Percentiles rank a stretch among this genome's conserved stretches.
These are phyloP conservation scores for Rauvolfia tetraphylla DNA, from an alignment of 257 asterid genomes.

Conservation along the genomic window DNA sequence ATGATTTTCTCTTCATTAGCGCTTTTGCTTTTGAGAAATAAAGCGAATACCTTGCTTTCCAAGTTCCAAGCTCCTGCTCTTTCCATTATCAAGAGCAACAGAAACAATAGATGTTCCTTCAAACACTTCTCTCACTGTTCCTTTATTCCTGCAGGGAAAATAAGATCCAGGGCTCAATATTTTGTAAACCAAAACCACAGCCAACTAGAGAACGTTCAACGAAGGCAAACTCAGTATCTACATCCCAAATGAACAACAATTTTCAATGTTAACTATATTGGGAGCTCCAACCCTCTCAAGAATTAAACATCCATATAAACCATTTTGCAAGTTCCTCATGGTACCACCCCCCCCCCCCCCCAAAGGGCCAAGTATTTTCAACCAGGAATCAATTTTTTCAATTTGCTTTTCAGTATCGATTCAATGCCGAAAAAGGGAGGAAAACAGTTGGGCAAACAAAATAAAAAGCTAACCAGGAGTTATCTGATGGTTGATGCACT, in stretches of 20 bases:
- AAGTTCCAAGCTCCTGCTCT: conserved; percentile 63
- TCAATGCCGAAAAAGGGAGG: background rate
- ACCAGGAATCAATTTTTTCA: conserved; percentile 17
- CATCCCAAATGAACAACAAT: background rate
- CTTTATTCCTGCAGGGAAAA: conserved; percentile 46
- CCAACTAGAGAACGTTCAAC: background rate
- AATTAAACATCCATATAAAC: background rate
- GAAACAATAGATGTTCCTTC: conserved; percentile 68
- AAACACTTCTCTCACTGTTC: conserved; percentile 52
- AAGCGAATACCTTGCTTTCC: conserved; percentile 95
- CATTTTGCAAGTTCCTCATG: background rate
- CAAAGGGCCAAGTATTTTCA: background rate
- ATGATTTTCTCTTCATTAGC: conserved; percentile 20
- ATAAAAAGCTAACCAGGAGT: conserved; percentile 61
- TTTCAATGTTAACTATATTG: background rate
- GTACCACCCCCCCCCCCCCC: too few species aligned
- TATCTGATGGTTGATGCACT: conserved; percentile 73
- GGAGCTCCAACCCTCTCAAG: background rate
- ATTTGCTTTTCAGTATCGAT: background rate
- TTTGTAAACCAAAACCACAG: background rate
- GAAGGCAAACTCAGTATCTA: background rate
- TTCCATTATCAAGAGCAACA: conserved; percentile 76
- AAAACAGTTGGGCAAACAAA: background rate
- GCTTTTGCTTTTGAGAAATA: conserved; percentile 72
- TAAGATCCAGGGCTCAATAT: background rate